phyloP scores from a whole-genome alignment of 1,139 yeast genomes.

The Hansenula lynferdii region DNA sequence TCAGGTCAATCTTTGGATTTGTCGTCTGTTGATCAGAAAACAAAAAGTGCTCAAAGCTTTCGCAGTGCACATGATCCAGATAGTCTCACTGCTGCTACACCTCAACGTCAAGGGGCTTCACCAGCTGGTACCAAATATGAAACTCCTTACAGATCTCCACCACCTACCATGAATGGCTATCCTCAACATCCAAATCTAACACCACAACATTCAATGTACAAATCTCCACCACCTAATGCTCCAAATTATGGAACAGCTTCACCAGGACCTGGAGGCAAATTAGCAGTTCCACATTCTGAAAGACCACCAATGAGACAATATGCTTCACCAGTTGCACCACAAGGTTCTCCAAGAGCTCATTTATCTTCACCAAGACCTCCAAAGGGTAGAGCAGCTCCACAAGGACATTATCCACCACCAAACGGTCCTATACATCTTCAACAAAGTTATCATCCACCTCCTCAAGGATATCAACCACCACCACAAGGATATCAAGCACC shows the following conservation, averaged over 20 bases:
- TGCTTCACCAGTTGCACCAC: not conserved
- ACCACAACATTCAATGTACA: not conserved
- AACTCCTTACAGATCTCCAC: not conserved
- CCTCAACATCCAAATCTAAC: not conserved
- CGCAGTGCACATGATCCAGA: not conserved
- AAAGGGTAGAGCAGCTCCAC: not conserved
- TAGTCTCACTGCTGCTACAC: not conserved
- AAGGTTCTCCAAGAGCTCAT: not conserved
- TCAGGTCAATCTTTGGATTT: not conserved
- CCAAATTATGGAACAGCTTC: not conserved
- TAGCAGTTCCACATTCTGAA: not conserved
- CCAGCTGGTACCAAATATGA: not conserved
- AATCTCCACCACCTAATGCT: not conserved
- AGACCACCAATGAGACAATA: not conserved
- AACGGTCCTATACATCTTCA: not conserved
- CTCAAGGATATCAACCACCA: constrained; percentile 4
- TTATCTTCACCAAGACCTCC: not conserved
- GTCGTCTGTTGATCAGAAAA: not conserved
- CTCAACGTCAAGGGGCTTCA: not conserved
- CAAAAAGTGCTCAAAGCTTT: not conserved
- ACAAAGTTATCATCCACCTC: constrained; percentile 4
- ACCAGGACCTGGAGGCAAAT: not conserved
- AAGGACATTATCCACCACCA: constrained; percentile 1
- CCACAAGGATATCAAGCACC: constrained; percentile 5
- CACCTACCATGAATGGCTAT: not conserved